These are phyloP conservation scores for Prinsepia uniflora DNA, from an alignment of 306 rosid genomes.

Conservation along the genomic window DNA sequence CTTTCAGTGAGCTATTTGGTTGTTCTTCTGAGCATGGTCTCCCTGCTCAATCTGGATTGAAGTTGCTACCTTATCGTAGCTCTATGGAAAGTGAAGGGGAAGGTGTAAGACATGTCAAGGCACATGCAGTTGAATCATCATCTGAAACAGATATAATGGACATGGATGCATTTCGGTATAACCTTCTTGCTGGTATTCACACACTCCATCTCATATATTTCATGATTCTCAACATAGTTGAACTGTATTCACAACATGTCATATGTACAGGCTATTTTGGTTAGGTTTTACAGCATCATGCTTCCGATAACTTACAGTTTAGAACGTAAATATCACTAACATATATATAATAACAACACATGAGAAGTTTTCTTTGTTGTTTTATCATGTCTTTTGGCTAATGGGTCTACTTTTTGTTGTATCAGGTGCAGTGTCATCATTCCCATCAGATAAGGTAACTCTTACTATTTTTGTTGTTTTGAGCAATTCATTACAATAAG, in stretches of 20 bases:
- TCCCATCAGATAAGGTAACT: constrained; percentile 52
- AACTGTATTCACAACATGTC: constrained; percentile 2
- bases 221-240: constrained; percentile 2
- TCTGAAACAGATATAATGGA: constrained; percentile 74
- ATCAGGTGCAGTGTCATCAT: constrained; percentile 48
- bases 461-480: constrained; percentile 26
- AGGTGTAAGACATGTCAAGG: constrained; percentile 31
- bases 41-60: constrained; percentile 32
- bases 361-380: constrained; percentile 4
- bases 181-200: constrained; percentile 50
- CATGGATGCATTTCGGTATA: constrained; percentile 49
- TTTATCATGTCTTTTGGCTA: constrained; percentile 19
- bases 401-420: constrained; percentile 32
- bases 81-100: constrained; percentile 37
- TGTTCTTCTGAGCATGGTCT: constrained; percentile 35
- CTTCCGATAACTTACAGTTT: not conserved
- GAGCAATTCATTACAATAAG: constrained; percentile 7
- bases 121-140: constrained; percentile 49
- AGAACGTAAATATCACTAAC: constrained; percentile 14
- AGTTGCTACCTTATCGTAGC: constrained; percentile 45
- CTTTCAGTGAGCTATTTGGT: constrained; percentile 30
- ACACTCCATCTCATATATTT: not conserved
- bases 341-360: constrained; percentile 19
- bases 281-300: constrained; percentile 1
- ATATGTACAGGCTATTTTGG: not conserved